A percentile compares a stretch with the other conserved stretches of the same genome.
These are phyloP conservation scores for Cercospora zeina DNA, from an alignment of 2,329 filamentous ascomycete genomes.

Conservation along the genomic window DNA sequence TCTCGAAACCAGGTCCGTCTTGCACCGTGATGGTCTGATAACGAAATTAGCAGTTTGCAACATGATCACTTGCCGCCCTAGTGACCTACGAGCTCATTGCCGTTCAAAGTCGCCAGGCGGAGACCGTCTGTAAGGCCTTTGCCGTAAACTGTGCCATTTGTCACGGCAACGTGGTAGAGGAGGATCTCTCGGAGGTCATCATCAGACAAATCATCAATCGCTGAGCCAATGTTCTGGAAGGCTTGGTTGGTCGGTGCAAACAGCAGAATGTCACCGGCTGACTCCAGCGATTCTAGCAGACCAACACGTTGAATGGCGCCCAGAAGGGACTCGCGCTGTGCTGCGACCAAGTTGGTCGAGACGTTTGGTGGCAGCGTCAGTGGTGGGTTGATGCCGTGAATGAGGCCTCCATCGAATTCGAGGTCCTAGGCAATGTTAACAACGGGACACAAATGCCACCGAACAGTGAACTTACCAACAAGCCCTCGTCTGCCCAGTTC, in stretches of 20 bases:
- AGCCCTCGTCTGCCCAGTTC: conserved; percentile 30
- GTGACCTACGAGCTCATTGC: neutral
- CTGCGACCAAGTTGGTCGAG: neutral
- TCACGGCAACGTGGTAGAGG: conserved; percentile 1
- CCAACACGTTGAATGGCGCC: conserved; percentile 1
- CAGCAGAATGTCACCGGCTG: conserved; percentile 23
- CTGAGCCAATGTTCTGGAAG: conserved; percentile 12
- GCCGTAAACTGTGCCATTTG: neutral
- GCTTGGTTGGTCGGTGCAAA: conserved; percentile 26
- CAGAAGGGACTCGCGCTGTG: conserved; percentile 1
- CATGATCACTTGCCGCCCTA: neutral
- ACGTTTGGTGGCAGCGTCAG: conserved; percentile 13
- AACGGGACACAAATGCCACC: too few relatives aligned
- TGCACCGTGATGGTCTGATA: neutral
- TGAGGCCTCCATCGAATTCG: conserved; percentile 21
- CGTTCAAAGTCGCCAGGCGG: neutral
- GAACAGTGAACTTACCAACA: neutral
- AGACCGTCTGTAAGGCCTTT: neutral
- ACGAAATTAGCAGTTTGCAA: neutral
- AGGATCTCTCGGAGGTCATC: conserved; percentile 5
- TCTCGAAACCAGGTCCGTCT: neutral
- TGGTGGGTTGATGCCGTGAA: conserved; percentile 28
- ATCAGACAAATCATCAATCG: neutral
- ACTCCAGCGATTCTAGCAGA: conserved; percentile 16
- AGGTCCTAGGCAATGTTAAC: conserved; percentile 20